Conservation (phyloP, 1,284 basidiomycete species). For the Cutaneotrichosporon cavernicola region DNA sequence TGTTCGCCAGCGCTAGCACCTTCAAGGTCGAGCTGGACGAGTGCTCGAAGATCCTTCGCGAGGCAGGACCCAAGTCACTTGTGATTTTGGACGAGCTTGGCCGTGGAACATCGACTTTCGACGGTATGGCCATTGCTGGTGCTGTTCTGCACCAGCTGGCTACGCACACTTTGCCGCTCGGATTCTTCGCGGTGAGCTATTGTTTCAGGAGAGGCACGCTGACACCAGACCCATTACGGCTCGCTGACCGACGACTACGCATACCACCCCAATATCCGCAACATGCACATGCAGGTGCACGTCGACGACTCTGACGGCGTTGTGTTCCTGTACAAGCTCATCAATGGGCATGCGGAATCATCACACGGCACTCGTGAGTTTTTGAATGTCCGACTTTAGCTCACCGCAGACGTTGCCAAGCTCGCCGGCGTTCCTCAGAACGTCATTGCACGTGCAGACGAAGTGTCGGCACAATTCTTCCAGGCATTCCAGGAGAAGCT, state of each 20-base stretch:
- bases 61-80: slow-evolving; percentile 85
- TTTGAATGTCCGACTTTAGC: slow-evolving; percentile 36
- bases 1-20: slow-evolving; percentile 91
- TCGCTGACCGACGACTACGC: slow-evolving; percentile 56
- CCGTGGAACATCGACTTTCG: slow-evolving; percentile 62
- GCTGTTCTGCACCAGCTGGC: slow-evolving; percentile 91
- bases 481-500: slow-evolving; percentile 76
- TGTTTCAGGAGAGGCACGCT: not conserved
- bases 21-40: slow-evolving; percentile 97
- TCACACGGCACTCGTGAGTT: slow-evolving; percentile 76
- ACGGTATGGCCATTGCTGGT: slow-evolving; percentile 94
- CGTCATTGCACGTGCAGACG: slow-evolving; percentile 76
- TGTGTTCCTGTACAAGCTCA: slow-evolving; percentile 89
- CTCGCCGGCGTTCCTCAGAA: slow-evolving; percentile 72
- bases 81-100: slow-evolving; percentile 96
- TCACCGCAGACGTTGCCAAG: slow-evolving; percentile 67
- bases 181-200: slow-evolving; percentile 55
- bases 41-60: slow-evolving; percentile 84
- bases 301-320: slow-evolving; percentile 89
- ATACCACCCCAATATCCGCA: slow-evolving; percentile 88
- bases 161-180: slow-evolving; percentile 79
- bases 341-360: slow-evolving; percentile 80
- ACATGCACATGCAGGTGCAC: slow-evolving; percentile 90
- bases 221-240: slow-evolving; percentile 52
- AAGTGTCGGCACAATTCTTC: slow-evolving; percentile 83